Percentiles rank a stretch among this genome's conserved stretches.
These are phyloP conservation scores for Cordyceps militaris DNA, from an alignment of 2,329 filamentous ascomycete genomes.

Conservation along the genomic window DNA sequence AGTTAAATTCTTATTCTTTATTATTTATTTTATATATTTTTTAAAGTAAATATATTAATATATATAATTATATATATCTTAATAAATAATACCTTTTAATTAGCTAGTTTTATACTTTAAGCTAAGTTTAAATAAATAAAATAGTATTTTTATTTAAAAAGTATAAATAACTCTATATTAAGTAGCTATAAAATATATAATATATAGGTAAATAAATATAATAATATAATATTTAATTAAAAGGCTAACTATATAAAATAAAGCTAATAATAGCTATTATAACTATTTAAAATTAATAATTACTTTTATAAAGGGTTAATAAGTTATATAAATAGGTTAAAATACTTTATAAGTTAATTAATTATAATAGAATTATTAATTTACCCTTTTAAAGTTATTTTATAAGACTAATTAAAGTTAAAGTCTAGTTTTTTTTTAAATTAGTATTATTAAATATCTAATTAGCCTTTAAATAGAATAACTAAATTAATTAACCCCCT, in stretches of 20 bases:
- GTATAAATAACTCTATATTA: background rate
- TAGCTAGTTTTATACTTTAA: background rate
- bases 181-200: background rate
- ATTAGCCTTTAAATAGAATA: no score
- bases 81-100: no score
- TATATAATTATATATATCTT: no score
- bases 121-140: background rate
- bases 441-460: no score
- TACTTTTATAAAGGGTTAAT: background rate
- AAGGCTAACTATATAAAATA: background rate
- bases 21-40: no score
- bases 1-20: no score
- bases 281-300: background rate
- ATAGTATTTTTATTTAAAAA: background rate
- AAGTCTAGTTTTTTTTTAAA: no score
- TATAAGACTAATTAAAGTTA: no score
- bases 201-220: background rate
- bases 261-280: background rate
- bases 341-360: no score
- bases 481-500: background rate
- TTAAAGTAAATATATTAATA: no score
- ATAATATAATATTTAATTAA: background rate
- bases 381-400: no score
- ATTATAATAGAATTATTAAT: no score
- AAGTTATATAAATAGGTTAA: background rate